Evolutionary conservation across 192 early-diverging fungal species (phyloP).

Genomic region (Backusella morwellensis): DNA sequence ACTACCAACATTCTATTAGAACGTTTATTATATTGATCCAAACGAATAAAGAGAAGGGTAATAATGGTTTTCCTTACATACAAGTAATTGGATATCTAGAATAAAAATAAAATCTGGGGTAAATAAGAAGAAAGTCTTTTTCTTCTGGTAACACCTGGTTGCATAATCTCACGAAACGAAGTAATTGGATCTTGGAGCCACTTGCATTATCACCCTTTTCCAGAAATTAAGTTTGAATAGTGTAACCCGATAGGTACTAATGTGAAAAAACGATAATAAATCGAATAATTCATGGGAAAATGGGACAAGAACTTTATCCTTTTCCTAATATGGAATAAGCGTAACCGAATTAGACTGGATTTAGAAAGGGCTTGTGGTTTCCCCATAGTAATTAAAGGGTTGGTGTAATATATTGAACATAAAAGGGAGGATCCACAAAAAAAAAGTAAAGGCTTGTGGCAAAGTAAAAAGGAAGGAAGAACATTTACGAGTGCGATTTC

Average conservation of each 20-base stretch:
- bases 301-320: background rate
- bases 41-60: background rate
- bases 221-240: background rate
- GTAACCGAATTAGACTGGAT: background rate
- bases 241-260: background rate
- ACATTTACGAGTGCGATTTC: background rate
- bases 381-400: background rate
- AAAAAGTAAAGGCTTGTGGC: background rate
- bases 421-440: background rate
- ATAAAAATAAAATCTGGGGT: background rate
- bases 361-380: background rate
- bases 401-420: background rate
- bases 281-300: background rate
- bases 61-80: background rate
- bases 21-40: background rate
- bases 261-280: background rate
- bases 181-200: background rate
- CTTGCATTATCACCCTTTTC: background rate
- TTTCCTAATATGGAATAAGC: background rate
- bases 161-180: background rate
- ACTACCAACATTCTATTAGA: too few relatives aligned
- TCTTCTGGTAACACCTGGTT: background rate
- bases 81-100: background rate
- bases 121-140: background rate
- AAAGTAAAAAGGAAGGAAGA: background rate